Evolutionary conservation across 1,139 yeast genomes (phyloP).

Genomic region (Diutina neorugosa): DNA sequence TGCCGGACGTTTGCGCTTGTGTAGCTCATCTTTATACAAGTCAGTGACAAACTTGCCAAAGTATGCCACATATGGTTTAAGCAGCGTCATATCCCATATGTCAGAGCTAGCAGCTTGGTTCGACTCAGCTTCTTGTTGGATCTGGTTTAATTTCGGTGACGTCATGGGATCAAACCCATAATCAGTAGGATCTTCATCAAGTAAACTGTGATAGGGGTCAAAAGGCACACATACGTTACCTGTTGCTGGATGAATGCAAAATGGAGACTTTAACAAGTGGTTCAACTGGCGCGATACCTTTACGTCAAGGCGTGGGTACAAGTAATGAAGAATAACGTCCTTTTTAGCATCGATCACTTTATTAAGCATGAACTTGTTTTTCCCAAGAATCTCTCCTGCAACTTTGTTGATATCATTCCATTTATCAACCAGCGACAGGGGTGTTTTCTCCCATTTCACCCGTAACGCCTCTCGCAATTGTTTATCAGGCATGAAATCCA

Average conservation of each 20-base stretch:
- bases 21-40: constrained; percentile 41
- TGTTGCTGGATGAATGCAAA: constrained; percentile 94
- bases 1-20: constrained; percentile 26
- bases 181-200: constrained; percentile 25
- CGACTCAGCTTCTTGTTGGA: constrained; percentile 37
- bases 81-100: constrained; percentile 47
- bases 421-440: constrained; percentile 34
- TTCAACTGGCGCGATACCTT: constrained; percentile 85
- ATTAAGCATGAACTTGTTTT: constrained; percentile 15
- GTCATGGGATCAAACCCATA: constrained; percentile 63
- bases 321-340: constrained; percentile 65
- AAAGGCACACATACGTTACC: constrained; percentile 98
- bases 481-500: constrained; percentile 51
- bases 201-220: constrained; percentile 35
- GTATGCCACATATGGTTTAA: constrained; percentile 63
- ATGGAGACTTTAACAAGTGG: constrained; percentile 94
- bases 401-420: constrained; percentile 75
- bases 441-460: constrained; percentile 29
- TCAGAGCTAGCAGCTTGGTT: constrained; percentile 18
- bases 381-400: constrained; percentile 21
- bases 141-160: constrained; percentile 63
- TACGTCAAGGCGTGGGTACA: constrained; percentile 87
- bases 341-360: constrained; percentile 64
- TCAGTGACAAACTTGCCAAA: constrained; percentile 54
- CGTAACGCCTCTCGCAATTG: constrained; percentile 40